These are phyloP conservation scores for Stellera chamaejasme DNA, from an alignment of 345 rosid genomes.

Conservation along the genomic window DNA sequence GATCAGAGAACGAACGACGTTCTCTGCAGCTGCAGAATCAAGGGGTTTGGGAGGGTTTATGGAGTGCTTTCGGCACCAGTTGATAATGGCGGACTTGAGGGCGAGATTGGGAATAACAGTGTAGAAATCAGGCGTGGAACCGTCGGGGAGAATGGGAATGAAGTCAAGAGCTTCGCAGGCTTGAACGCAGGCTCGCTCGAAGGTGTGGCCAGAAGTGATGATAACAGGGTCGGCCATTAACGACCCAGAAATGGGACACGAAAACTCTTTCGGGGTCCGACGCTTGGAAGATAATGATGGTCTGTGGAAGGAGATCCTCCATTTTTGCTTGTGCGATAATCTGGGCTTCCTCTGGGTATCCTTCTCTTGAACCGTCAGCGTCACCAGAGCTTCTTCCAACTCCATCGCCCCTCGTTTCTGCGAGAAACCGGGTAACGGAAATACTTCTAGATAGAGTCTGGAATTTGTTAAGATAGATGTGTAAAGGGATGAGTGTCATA, in stretches of 20 bases:
- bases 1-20: constrained; percentile 33
- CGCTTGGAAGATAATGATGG: constrained; percentile 21
- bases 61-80: constrained; percentile 46
- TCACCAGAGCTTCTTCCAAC: constrained; percentile 40
- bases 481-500: too few relatives aligned
- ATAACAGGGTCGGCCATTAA: constrained; percentile 85
- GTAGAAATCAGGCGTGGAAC: constrained; percentile 53
- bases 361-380: constrained; percentile 24
- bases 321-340: constrained; percentile 23
- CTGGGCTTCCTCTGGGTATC: constrained; percentile 13
- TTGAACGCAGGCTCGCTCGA: constrained; percentile 54
- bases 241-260: constrained; percentile 63
- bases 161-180: constrained; percentile 55
- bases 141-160: constrained; percentile 27
- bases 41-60: constrained; percentile 45
- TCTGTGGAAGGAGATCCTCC: constrained; percentile 41
- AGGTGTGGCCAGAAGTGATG: constrained; percentile 88
- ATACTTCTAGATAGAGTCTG: background rate
- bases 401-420: constrained; percentile 20
- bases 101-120: constrained; percentile 74
- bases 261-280: constrained; percentile 44
- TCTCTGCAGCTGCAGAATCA: constrained; percentile 37
- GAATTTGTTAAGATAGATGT: background rate
- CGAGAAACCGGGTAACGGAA: too few relatives aligned
- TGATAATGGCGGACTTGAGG: constrained; percentile 59